Percentiles rank a stretch among this genome's conserved stretches.
Evolutionary conservation across 805 yeast species (phyloP).

Genomic region (Candida lessepsii): DNA sequence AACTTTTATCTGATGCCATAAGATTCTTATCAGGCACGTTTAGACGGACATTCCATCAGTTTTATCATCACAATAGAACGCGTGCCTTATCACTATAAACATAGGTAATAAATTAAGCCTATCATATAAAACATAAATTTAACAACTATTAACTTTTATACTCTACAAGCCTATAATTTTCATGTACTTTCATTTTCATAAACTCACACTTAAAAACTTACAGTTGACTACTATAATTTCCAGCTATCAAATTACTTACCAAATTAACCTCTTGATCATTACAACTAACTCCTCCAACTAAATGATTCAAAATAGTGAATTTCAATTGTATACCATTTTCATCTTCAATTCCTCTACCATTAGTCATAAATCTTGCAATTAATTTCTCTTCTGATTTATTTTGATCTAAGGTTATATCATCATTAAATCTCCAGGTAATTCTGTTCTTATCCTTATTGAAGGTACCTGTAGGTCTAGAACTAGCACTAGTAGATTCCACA

Average conservation of each 20-base stretch:
- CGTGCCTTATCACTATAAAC: too few relatives aligned
- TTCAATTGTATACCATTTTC: conserved; percentile 71
- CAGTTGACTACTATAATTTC: conserved; percentile 14
- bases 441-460: conserved; percentile 84
- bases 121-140: conserved; percentile 1
- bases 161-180: background rate
- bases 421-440: conserved; percentile 74
- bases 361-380: conserved; percentile 83
- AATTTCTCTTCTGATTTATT: conserved; percentile 59
- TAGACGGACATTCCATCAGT: too few relatives aligned
- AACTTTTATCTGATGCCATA: too few relatives aligned
- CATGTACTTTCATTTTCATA: background rate
- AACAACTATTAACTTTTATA: conserved; percentile 2
- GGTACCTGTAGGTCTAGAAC: conserved; percentile 89
- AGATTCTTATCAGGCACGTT: too few relatives aligned
- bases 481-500: conserved; percentile 67
- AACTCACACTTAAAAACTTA: background rate
- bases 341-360: conserved; percentile 66
- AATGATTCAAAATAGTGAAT: conserved; percentile 33
- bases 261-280: conserved; percentile 13
- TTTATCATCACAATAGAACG: too few relatives aligned
- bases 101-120: too few relatives aligned
- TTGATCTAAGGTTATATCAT: conserved; percentile 37
- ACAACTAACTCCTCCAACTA: conserved; percentile 7
- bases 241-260: conserved; percentile 15